A percentile compares a stretch with the other conserved stretches of the same genome.
phyloP scores from a whole-genome alignment of 2,329 filamentous ascomycete species.

The Exserohilum turcica region DNA sequence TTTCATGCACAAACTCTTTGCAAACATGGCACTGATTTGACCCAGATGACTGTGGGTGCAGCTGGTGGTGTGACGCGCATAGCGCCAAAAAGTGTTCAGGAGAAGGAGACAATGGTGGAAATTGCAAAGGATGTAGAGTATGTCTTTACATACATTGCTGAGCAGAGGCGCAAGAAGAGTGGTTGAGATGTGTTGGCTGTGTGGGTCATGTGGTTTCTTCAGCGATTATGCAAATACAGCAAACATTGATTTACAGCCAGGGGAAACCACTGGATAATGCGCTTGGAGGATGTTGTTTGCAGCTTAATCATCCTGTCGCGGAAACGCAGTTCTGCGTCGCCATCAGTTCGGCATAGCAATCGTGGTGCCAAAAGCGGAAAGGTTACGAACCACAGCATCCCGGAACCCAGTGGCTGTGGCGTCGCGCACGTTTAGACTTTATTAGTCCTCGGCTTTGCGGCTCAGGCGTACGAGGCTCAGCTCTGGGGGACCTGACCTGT shows the following conservation, averaged over 20 bases:
- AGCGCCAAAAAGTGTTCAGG: slow-evolving; percentile 57
- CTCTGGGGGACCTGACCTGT: slow-evolving; percentile 10
- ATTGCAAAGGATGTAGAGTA: slow-evolving; percentile 29
- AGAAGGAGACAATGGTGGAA: slow-evolving; percentile 17
- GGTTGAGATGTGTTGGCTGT: neutral
- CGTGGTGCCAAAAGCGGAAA: neutral
- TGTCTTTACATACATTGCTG: slow-evolving; percentile 21
- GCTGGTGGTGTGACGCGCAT: slow-evolving; percentile 61
- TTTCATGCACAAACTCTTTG: neutral
- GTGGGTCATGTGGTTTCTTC: too few species aligned
- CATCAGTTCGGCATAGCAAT: neutral
- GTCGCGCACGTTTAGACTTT: slow-evolving; percentile 17
- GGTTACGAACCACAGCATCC: slow-evolving; percentile 2
- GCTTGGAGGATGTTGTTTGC: too few species aligned
- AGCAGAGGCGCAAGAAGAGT: slow-evolving; percentile 8
- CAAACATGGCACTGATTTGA: slow-evolving; percentile 56
- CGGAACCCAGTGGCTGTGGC: slow-evolving; percentile 23
- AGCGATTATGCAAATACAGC: too few species aligned
- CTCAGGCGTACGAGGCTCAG: slow-evolving; percentile 17
- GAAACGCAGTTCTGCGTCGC: too few species aligned
- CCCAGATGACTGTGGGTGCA: slow-evolving; percentile 71
- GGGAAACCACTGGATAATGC: too few species aligned
- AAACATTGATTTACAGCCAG: too few species aligned
- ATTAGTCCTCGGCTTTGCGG: slow-evolving; percentile 40
- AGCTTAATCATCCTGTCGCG: too few species aligned